phyloP scores from a whole-genome alignment of 352 stramenopile genomes.

The Phytophthora quininea region DNA sequence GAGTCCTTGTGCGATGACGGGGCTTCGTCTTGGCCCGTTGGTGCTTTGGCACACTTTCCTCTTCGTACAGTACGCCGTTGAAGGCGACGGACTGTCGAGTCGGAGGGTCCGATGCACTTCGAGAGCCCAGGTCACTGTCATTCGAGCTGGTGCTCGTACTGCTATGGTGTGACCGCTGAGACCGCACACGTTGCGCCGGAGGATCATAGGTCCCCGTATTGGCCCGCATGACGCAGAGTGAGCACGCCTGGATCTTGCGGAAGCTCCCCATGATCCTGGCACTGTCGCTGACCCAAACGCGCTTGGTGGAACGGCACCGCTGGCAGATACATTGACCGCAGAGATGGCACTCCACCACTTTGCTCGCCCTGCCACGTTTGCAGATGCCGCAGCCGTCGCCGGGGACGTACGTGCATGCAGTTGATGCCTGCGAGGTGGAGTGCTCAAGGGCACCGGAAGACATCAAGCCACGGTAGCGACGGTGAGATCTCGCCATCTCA shows the following conservation, averaged over 20 bases:
- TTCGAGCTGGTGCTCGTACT: slow-evolving; percentile 22
- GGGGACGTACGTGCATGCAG: slow-evolving; percentile 8
- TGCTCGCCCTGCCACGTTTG: slow-evolving; percentile 20
- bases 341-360: slow-evolving; percentile 29
- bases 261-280: slow-evolving; percentile 46
- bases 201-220: slow-evolving; percentile 33
- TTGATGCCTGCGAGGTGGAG: slow-evolving; percentile 21
- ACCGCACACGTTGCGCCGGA: slow-evolving; percentile 23
- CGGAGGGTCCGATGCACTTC: background rate
- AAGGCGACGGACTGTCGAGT: background rate
- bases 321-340: slow-evolving; percentile 36
- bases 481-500: slow-evolving; percentile 34
- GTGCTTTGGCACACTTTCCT: background rate
- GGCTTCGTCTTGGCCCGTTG: slow-evolving; percentile 4
- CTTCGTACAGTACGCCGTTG: slow-evolving; percentile 19
- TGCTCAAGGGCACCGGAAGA: slow-evolving; percentile 11
- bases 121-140: slow-evolving; percentile 14
- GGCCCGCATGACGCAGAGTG: slow-evolving; percentile 43
- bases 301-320: slow-evolving; percentile 39
- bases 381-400: slow-evolving; percentile 28
- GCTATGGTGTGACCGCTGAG: slow-evolving; percentile 22
- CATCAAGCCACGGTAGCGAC: slow-evolving; percentile 16
- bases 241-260: slow-evolving; percentile 48
- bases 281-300: slow-evolving; percentile 44
- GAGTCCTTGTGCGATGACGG: slow-evolving; percentile 10